These are phyloP conservation scores for Corynespora cassiicola DNA, from an alignment of 2,329 filamentous ascomycete genomes.

Conservation along the genomic window DNA sequence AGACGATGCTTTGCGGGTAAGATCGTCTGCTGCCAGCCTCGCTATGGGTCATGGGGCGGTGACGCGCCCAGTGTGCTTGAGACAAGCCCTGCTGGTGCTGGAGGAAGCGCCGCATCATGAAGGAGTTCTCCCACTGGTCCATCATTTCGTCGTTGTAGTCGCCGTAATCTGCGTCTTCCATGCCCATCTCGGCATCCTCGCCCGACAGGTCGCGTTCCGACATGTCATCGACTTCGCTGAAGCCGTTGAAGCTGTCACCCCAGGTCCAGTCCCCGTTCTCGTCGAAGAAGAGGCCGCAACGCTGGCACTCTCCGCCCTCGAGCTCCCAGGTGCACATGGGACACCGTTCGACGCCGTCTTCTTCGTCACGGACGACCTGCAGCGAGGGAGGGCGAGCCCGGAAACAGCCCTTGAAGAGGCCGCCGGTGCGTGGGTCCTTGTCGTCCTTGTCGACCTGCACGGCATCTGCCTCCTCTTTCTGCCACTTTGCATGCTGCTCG, in stretches of 20 bases:
- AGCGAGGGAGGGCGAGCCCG: constrained; percentile 38
- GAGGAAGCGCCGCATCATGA: constrained; percentile 43
- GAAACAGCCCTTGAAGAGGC: constrained; percentile 70
- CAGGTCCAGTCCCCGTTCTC: constrained; percentile 51
- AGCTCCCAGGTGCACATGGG: constrained; percentile 69
- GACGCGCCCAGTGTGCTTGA: constrained; percentile 27
- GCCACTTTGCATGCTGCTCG: constrained; percentile 64
- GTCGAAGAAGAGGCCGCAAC: constrained; percentile 61
- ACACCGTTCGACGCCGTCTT: constrained; percentile 68
- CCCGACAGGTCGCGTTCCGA: constrained; percentile 44
- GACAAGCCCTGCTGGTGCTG: constrained; percentile 34
- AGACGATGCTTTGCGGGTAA: constrained; percentile 49
- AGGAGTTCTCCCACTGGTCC: constrained; percentile 35
- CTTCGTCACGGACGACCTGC: constrained; percentile 59
- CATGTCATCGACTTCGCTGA: constrained; percentile 54
- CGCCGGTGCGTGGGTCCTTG: constrained; percentile 55
- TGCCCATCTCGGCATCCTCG: constrained; percentile 49
- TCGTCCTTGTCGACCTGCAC: constrained; percentile 67
- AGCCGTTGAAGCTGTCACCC: constrained; percentile 48
- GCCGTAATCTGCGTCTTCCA: constrained; percentile 47
- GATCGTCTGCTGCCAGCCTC: constrained; percentile 49
- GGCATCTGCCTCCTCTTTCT: constrained; percentile 64
- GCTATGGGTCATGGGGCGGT: constrained; percentile 48
- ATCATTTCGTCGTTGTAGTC: constrained; percentile 37
- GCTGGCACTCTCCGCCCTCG: constrained; percentile 63